Evolutionary conservation across 768 basidiomycete species (phyloP).

Genomic region (Trametes gibbosa): DNA sequence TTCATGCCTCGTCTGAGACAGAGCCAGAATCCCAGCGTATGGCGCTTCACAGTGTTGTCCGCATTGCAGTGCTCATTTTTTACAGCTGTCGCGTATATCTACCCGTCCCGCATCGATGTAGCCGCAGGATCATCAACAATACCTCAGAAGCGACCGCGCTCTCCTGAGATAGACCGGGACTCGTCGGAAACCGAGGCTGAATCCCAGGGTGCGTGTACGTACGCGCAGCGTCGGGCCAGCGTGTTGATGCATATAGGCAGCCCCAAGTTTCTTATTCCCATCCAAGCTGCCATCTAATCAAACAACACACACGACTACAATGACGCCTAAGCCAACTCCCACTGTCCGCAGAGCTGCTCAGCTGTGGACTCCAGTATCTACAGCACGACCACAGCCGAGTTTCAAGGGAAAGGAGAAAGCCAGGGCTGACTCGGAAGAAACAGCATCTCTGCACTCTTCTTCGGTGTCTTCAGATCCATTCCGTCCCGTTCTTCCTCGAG

Average conservation of each 20-base stretch:
- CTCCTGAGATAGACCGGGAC: not conserved
- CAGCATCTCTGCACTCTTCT: not conserved
- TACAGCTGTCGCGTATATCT: slow-evolving; percentile 7
- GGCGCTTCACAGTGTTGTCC: not conserved
- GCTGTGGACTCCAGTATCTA: slow-evolving; percentile 5
- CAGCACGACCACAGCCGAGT: not conserved
- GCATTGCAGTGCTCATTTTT: not conserved
- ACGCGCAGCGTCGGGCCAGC: too few species aligned
- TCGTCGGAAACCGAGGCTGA: slow-evolving; percentile 23
- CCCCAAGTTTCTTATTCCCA: slow-evolving; percentile 12
- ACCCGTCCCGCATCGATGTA: slow-evolving; percentile 8
- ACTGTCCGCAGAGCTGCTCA: not conserved
- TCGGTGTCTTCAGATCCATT: not conserved
- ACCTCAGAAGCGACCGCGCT: slow-evolving; percentile 2
- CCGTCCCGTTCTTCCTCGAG: not conserved
- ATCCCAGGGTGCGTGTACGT: slow-evolving; percentile 14
- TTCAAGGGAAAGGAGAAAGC: not conserved
- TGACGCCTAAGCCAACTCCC: slow-evolving; percentile 3
- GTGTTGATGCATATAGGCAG: not conserved
- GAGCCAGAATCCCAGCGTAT: slow-evolving; percentile 15
- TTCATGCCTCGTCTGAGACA: slow-evolving; percentile 6
- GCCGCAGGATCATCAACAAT: not conserved
- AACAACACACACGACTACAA: not conserved
- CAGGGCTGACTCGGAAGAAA: not conserved
- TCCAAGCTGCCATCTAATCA: not conserved